Percentiles rank a stretch among this genome's conserved stretches.
These are phyloP conservation scores for Cladophialophora immunda DNA, from an alignment of 2,329 filamentous ascomycete species.

Conservation along the genomic window DNA sequence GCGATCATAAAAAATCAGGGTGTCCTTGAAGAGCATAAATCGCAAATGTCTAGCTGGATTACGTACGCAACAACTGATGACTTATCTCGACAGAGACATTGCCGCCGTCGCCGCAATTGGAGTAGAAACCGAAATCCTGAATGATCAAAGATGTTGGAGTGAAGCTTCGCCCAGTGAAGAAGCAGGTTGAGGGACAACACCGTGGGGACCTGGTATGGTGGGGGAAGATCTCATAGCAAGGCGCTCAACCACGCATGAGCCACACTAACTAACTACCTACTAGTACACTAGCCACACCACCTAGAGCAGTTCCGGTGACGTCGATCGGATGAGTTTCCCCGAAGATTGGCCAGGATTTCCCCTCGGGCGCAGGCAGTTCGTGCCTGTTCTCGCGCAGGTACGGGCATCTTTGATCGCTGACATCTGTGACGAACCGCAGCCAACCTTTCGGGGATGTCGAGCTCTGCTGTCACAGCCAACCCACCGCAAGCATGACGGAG, in stretches of 20 bases:
- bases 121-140: not conserved
- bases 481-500: slow-evolving; percentile 31
- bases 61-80: slow-evolving; percentile 36
- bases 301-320: slow-evolving; percentile 16
- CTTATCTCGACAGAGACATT: slow-evolving; percentile 17
- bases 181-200: slow-evolving; percentile 1
- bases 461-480: not conserved
- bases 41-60: slow-evolving; percentile 27
- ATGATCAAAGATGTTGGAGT: not conserved
- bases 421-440: slow-evolving; percentile 2
- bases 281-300: not conserved
- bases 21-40: slow-evolving; percentile 26
- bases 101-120: slow-evolving; percentile 21
- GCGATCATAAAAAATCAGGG: slow-evolving; percentile 8
- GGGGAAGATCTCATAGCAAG: not conserved
- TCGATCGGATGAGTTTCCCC: slow-evolving; percentile 26
- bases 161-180: not conserved
- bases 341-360: slow-evolving; percentile 2
- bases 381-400: not conserved
- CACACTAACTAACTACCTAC: not conserved
- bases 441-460: slow-evolving; percentile 3
- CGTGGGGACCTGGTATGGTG: not conserved
- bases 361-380: not conserved
- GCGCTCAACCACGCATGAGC: not conserved
- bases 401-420: not conserved